Percentiles rank a stretch among this genome's conserved stretches.
phyloP scores from a whole-genome alignment of 345 rosid genomes.

The Euphorbia tirucalli region DNA sequence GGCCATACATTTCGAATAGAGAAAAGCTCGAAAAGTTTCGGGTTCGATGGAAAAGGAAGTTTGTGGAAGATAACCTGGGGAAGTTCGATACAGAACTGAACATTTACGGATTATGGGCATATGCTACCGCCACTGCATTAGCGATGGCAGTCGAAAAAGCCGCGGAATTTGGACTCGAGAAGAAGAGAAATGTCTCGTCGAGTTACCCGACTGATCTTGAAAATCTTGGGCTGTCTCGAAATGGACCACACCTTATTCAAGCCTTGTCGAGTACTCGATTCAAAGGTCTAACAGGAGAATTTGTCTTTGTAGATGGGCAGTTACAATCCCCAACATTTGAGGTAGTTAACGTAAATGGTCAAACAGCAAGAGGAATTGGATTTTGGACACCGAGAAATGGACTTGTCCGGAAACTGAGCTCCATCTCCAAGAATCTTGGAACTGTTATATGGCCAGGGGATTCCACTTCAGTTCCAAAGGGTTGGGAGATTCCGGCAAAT shows the following conservation, averaged over 20 bases:
- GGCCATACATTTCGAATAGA: constrained; percentile 22
- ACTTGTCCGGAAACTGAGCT: no score
- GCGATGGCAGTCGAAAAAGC: constrained; percentile 45
- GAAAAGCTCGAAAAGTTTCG: constrained; percentile 18
- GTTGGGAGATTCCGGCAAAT: no score
- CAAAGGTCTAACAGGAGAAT: constrained; percentile 40
- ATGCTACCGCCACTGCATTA: constrained; percentile 38
- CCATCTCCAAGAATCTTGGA: no score
- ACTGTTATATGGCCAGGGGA: no score
- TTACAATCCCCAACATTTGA: constrained; percentile 25
- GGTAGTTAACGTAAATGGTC: constrained; percentile 38
- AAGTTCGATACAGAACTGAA: no score
- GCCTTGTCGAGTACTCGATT: no score
- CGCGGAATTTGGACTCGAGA: no score
- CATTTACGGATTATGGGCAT: constrained; percentile 36
- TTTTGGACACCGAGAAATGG: no score
- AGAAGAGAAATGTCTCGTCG: not conserved
- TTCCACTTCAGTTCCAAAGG: no score
- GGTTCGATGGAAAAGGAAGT: constrained; percentile 31
- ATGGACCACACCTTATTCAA: constrained; percentile 30
- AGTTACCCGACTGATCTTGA: constrained; percentile 2
- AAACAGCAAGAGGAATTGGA: constrained; percentile 4
- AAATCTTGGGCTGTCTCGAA: constrained; percentile 19
- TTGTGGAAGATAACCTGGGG: constrained; percentile 19
- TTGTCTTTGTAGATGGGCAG: constrained; percentile 33